Conservation (phyloP, 2,329 filamentous ascomycete genomes). For the Bretziella fagacearum region DNA sequence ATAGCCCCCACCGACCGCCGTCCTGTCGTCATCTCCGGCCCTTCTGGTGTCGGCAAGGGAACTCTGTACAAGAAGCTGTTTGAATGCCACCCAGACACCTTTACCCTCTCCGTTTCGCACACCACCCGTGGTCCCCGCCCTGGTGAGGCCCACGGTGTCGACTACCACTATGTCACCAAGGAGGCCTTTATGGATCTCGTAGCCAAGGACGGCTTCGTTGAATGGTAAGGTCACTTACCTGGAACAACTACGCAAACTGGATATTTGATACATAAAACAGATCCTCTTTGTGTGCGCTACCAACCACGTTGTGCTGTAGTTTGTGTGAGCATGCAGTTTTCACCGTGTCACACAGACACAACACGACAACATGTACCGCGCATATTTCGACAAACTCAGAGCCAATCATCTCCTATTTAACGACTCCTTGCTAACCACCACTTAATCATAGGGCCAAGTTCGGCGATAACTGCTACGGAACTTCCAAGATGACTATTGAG, state of each 20-base stretch:
- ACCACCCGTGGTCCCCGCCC: conserved; percentile 64
- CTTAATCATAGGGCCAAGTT: conserved; percentile 48
- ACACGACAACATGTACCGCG: not conserved
- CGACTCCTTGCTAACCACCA: not conserved
- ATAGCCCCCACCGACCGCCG: conserved; percentile 31
- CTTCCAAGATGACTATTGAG: conserved; percentile 61
- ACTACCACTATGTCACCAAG: conserved; percentile 65
- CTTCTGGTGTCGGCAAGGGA: conserved; percentile 65
- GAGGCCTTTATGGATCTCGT: conserved; percentile 53
- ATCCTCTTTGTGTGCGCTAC: too few species aligned
- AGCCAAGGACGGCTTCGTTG: conserved; percentile 58
- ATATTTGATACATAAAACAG: not conserved
- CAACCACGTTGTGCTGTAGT: too few species aligned
- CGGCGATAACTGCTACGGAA: conserved; percentile 74
- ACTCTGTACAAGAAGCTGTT: conserved; percentile 62
- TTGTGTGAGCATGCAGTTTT: too few species aligned
- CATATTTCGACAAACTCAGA: conserved; percentile 18
- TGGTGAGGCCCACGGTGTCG: conserved; percentile 56
- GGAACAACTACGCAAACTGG: not conserved
- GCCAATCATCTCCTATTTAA: not conserved
- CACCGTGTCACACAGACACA: not conserved
- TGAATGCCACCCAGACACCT: conserved; percentile 32
- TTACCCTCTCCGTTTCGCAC: conserved; percentile 46
- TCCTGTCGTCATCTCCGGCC: conserved; percentile 64
- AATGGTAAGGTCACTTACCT: conserved; percentile 24